Evolutionary conservation across 139 green algal species (phyloP).

Genomic region (Haematococcus sp.): DNA sequence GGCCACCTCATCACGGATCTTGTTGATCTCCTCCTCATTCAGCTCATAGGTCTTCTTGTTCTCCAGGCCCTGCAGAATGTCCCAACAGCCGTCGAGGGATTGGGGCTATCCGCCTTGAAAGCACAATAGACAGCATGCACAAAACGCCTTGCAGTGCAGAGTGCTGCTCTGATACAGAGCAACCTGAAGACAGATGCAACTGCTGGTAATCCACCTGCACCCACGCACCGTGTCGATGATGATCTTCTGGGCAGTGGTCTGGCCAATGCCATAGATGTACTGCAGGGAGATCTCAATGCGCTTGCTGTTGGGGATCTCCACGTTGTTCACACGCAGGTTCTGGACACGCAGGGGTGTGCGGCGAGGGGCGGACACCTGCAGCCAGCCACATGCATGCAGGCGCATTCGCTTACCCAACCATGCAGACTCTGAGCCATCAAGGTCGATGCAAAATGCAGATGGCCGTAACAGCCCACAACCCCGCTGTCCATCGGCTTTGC

Average conservation of each 20-base stretch:
- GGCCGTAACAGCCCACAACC: background rate
- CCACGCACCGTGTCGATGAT: conserved; percentile 66
- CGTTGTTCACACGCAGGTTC: conserved; percentile 89
- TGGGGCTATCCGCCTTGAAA: too few relatives aligned
- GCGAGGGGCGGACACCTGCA: conserved; percentile 39
- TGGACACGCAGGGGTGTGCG: conserved; percentile 66
- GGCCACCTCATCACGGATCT: conserved; percentile 86
- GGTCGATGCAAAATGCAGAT: background rate
- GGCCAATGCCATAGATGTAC: conserved; percentile 96
- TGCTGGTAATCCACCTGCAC: background rate
- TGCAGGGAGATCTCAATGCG: conserved; percentile 90
- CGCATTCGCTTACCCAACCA: background rate
- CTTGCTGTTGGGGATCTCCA: conserved; percentile 99
- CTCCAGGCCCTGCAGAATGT: conserved; percentile 73
- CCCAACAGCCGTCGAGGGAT: background rate
- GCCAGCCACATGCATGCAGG: background rate
- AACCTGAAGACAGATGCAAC: background rate
- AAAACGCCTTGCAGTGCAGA: background rate
- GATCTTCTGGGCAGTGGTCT: conserved; percentile 89
- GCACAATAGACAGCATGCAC: background rate
- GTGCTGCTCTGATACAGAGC: background rate
- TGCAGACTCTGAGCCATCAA: background rate
- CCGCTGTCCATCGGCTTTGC: background rate
- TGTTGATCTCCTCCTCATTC: conserved; percentile 95
- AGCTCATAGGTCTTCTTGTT: conserved; percentile 97